Evolutionary conservation across 768 basidiomycete species (phyloP), one percentile per base, ranked within the genome.

Genomic region (Saitozyma sp.): DNA sequence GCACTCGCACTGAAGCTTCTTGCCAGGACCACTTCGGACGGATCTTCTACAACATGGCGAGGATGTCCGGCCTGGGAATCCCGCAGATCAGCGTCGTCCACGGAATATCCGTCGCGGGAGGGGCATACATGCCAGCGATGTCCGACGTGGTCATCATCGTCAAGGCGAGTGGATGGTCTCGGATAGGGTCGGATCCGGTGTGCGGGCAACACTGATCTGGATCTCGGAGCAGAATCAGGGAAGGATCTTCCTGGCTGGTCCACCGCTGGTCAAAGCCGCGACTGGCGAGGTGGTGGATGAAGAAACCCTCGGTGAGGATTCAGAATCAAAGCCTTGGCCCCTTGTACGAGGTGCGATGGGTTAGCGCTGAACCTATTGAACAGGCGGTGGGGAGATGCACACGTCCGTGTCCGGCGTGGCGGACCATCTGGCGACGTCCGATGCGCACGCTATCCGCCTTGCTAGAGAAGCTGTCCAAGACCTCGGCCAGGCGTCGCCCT

Each of bases 21-120:
- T 10, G 13, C 10, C 54, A 87, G 77, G 89, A 95, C 66, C 92
- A 97, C 76, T 97, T 97, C 70, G 93, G 93, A 5, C 85, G 93
- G 6, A 95, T 96, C 74, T 97, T 97, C 81, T 96, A 93, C 78
- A 96, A 97, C 72, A 95, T 95, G 92, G 92, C 89, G 60, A 52
- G 82, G 43, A 89, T 95, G 90, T 94, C 92, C 53, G 91, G 91
- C 1, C 82, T 92, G 0, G 87, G 89, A 0, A 91, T 94, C 29
- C 92, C 92, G 0, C 93, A 97, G 78, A 88, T 97, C 68, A 88
- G 91, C 9, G 86, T 92, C 29, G 92, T 97, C 3, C 94, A 96
- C 66, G 93, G 93, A 6, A 97, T 95, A 72, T 90, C 89, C 49
- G 92, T 96, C 16, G 93, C 93, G 56, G 92, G 91, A 76, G 92